Evolutionary conservation across 306 rosid species (phyloP), one percentile per base, ranked within the genome.

Genomic region (Comarum palustre): DNA sequence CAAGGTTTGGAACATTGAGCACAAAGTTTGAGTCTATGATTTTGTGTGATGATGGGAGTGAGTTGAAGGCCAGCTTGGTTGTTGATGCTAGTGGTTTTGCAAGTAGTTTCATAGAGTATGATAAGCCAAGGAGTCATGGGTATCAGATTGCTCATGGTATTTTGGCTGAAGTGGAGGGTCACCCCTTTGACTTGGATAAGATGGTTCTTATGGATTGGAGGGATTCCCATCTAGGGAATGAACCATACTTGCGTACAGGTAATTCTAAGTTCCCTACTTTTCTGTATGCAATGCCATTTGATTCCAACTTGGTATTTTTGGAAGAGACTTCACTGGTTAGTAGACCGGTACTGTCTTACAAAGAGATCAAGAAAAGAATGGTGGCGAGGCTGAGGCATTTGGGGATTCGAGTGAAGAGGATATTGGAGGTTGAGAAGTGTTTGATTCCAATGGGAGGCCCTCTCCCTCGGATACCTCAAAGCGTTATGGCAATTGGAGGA

Each of bases 361-460:
- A 52, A 74, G 92, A 83, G 46, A 77, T 88, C 8, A 90, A 89
- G 84, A 79, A 59, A 50, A 82, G 97, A 76, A 90, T 93, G 98
- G 93, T 78, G 59, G 98, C 97, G 0, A 87, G 98, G 82, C 45
- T 90, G 46, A 87, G 97, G 55, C 92, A 93, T 70, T 77, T 90
- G 54, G 98, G 97, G 6, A 87, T 93, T 24, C 73, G 79, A 78
- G 98, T 93, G 79, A 86, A 73, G 42, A 83, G 85, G 51, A 38
- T 93, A 2, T 20, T 89, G 48, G 97, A 93, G 74, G 88, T 83
- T 66, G 98, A 93, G 83, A 93, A 90, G 84, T 93, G 98, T 47
- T 78, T 89, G 89, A 88, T 93, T 50, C 97, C 98, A 75, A 93
- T 93, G 98, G 97, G 97, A 42, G 98, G 98, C 19, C 85, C 93